phyloP scores from a whole-genome alignment of 2,329 filamentous ascomycete species.

The Aspergillus vadensis region DNA sequence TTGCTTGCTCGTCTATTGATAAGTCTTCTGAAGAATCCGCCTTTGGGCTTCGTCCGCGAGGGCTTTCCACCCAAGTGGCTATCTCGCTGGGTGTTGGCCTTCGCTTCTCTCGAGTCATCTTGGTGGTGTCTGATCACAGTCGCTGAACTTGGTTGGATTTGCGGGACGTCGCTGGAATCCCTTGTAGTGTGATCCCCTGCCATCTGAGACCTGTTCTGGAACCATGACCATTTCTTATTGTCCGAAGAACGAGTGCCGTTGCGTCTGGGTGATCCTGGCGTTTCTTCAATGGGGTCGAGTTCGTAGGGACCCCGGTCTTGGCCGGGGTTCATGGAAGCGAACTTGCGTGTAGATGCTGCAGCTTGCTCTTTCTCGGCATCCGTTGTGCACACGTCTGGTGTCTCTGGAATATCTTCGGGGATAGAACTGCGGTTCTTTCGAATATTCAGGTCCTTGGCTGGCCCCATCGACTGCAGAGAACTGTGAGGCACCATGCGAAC shows the following conservation, averaged over 20 bases:
- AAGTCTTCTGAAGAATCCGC: conserved; percentile 56
- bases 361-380: conserved; percentile 21
- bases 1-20: conserved; percentile 52
- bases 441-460: conserved; percentile 57
- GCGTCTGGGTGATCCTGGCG: conserved; percentile 37
- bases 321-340: conserved; percentile 28
- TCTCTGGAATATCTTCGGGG: background rate
- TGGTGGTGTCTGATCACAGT: conserved; percentile 32
- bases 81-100: conserved; percentile 1
- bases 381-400: conserved; percentile 12
- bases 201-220: conserved; percentile 39
- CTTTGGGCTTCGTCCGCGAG: conserved; percentile 37
- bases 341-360: conserved; percentile 2
- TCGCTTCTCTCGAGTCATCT: conserved; percentile 19
- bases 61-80: background rate
- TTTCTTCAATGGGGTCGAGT: conserved; percentile 49
- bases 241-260: conserved; percentile 28
- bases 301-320: conserved; percentile 30
- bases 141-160: conserved; percentile 27
- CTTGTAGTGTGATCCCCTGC: conserved; percentile 27
- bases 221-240: conserved; percentile 51
- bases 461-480: conserved; percentile 47
- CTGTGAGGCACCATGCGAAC: conserved; percentile 61
- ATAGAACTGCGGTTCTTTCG: conserved; percentile 45
- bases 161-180: conserved; percentile 26